phyloP scores from a whole-genome alignment of 2,329 filamentous ascomycete species.

The Neobulgaria alba region DNA sequence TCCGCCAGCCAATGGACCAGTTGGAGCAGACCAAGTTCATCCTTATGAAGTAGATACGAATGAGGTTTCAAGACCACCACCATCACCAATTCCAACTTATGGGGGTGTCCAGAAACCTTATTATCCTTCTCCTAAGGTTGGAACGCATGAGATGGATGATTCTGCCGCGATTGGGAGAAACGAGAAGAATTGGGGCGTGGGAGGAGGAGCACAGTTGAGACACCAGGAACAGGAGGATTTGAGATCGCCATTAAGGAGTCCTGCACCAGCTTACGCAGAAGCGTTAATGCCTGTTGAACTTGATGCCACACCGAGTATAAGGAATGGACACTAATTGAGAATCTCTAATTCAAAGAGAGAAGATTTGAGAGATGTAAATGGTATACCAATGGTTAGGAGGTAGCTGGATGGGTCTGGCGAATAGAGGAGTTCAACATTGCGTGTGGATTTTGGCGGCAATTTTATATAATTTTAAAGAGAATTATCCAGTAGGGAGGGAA shows the following conservation, averaged over 20 bases:
- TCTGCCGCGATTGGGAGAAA: conserved; percentile 1
- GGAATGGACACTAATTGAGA: no score
- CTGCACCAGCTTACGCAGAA: conserved; percentile 6
- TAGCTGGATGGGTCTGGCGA: no score
- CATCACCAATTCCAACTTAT: neutral
- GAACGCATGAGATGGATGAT: conserved; percentile 15
- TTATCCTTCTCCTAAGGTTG: conserved; percentile 5
- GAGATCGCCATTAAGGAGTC: conserved; percentile 5
- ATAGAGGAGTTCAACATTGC: no score
- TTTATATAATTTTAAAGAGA: no score
- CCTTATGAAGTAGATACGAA: conserved; percentile 13
- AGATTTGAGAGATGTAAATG: no score
- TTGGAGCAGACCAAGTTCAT: conserved; percentile 13
- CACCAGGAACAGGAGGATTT: conserved; percentile 1
- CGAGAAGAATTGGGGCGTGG: conserved; percentile 3
- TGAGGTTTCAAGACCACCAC: conserved; percentile 3
- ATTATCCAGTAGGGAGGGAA: no score
- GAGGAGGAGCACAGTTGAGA: neutral
- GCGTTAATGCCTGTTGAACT: conserved; percentile 6
- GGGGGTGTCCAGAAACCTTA: neutral
- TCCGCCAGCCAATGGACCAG: conserved; percentile 14
- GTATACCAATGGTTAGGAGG: no score
- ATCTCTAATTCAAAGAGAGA: no score
- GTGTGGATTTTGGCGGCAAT: no score
- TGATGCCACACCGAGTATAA: conserved; percentile 2